Base-by-base conservation (phyloP, 78 protist species). In the Dictyostelium intermedium region DNA sequence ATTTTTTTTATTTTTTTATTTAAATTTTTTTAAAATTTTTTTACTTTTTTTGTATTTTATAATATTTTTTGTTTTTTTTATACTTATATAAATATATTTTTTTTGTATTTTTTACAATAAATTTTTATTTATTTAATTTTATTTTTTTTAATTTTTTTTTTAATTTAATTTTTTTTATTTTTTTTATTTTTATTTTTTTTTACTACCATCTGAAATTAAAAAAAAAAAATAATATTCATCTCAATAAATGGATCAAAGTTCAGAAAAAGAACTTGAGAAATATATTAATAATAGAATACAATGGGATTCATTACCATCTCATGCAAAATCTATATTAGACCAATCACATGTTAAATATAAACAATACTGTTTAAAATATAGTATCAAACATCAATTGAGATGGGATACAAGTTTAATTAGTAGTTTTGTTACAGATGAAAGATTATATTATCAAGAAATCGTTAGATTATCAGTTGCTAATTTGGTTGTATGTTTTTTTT, bases 341-440 rank as follows among this genome's bases (percentile, higher is more conserved):
- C 86, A 92, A 32, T 92, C 96, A 82, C 91, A 60, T 47, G 34
- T 84, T 13, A 85, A 87, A 39, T 93, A 92, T 86, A 87, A 87
- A 70, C 92, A 79, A 77, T 93, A 73, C 43, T 86, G 80, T 20
- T 76, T 91, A 23, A 84, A 77, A 60, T 95, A 47, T 60, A 83
- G 95, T 47, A 53, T 95, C 16, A 89, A 91, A 72, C 97, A 85
- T 84, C 97, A 95, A 61, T 76, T 95, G 6, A 69, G 94, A 79
- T 95, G 97, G 97, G 92, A 86, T 27, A 91, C 92, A 39, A 95
- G 23, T 41, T 45, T 95, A 35, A 83, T 85, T 73, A 82, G 91
- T 34, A 18, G 63, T 14, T 84, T 70, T 70, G 84, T 91, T n/a
- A 32, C 37, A 1, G 92, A 95, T 69, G 97, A 95, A 84, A 45